Conservation (phyloP, 495 filamentous ascomycete genomes). For the Penicillium maclennaniae region DNA sequence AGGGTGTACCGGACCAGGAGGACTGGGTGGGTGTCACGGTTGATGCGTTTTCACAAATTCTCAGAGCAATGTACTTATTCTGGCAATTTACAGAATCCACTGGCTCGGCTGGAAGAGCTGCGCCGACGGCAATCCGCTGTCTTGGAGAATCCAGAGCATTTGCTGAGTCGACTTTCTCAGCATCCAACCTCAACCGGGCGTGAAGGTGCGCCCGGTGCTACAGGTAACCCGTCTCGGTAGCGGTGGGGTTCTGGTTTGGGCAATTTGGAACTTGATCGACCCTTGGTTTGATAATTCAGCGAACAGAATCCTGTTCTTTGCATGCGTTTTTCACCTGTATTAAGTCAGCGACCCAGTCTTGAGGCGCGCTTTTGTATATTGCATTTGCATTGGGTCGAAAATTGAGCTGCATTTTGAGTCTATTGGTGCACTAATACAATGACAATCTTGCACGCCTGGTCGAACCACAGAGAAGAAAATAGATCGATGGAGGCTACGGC, state of each 20-base stretch:
- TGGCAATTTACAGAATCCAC: slow-evolving; percentile 67
- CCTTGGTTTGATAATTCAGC: background rate
- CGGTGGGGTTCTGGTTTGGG: too few species aligned
- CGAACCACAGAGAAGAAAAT: too few species aligned
- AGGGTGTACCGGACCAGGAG: slow-evolving; percentile 76
- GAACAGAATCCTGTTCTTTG: background rate
- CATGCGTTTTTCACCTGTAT: background rate
- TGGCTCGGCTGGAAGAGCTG: slow-evolving; percentile 64
- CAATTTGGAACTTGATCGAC: background rate
- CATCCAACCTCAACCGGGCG: background rate
- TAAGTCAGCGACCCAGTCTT: slow-evolving; percentile 1
- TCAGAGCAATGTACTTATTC: slow-evolving; percentile 56
- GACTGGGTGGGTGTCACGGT: slow-evolving; percentile 83
- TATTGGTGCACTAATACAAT: background rate
- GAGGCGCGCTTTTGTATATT: slow-evolving; percentile 14
- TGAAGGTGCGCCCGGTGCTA: background rate
- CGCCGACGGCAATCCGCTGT: slow-evolving; percentile 58
- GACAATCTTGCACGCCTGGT: too few species aligned
- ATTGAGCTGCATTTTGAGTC: background rate
- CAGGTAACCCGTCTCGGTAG: background rate
- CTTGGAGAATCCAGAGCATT: slow-evolving; percentile 37
- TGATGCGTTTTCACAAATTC: slow-evolving; percentile 46
- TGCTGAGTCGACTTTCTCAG: slow-evolving; percentile 15
- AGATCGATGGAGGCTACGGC: too few species aligned
- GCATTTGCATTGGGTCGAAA: slow-evolving; percentile 15